These are phyloP conservation scores for Antitrichia curtipendula DNA, from an alignment of 225 moss, liverwort and hornwort species.

Conservation along the genomic window DNA sequence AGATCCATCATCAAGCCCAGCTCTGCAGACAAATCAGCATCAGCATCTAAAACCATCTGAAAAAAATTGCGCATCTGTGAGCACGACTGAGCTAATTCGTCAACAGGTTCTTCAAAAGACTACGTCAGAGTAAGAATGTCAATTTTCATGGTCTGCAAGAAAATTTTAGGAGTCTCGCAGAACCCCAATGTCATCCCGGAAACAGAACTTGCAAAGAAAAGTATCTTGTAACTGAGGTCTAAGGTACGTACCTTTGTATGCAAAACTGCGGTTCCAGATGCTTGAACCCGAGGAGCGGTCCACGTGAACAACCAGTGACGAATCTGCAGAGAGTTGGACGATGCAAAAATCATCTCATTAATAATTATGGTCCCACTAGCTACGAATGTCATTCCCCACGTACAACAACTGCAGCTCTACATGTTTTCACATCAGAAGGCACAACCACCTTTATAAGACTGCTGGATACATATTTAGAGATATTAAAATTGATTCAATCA, in stretches of 20 bases:
- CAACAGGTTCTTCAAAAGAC: background rate
- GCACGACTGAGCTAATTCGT: background rate
- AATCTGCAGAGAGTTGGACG: constrained; percentile 49
- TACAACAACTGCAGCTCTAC: background rate
- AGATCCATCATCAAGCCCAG: constrained; percentile 76
- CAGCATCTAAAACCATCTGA: background rate
- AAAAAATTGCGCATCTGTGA: background rate
- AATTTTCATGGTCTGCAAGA: background rate
- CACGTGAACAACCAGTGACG: constrained; percentile 96
- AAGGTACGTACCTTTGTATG: constrained; percentile 65
- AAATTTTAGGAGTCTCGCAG: background rate
- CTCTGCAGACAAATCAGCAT: constrained; percentile 40
- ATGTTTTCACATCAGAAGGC: background rate
- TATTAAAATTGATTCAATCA: background rate
- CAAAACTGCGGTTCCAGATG: constrained; percentile 94
- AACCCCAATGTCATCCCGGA: background rate
- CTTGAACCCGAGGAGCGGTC: constrained; percentile 96
- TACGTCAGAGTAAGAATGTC: background rate
- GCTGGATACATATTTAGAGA: background rate
- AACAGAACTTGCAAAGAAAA: background rate
- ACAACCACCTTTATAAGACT: background rate
- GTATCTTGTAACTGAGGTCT: background rate
- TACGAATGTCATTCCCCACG: background rate
- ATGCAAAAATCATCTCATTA: background rate
- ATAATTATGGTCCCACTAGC: background rate